Base-by-base conservation (phyloP, 805 yeast species). In the Wickerhamiella bombiphila region DNA sequence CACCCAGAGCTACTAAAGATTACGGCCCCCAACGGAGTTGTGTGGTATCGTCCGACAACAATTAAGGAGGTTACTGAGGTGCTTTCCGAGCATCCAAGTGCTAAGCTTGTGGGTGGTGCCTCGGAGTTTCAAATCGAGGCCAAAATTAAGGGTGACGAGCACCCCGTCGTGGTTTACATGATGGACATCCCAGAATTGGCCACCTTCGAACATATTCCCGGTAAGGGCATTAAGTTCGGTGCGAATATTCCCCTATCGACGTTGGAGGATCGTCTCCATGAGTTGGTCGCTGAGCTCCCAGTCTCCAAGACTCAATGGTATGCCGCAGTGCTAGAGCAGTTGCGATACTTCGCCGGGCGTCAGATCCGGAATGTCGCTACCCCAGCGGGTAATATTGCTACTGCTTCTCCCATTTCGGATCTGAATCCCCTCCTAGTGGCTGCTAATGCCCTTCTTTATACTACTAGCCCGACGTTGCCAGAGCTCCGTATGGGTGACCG, bases 291-390 rank as follows among this genome's bases (percentile, higher is more conserved):
- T 37, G 42, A 41, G 15, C 33, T 49, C 5, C 50, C 49, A 11
- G 34, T 38, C 11, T 51, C 52, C 8, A 46, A 44, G 39, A 55
- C 61, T 4, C 66, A 63, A 44, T 60, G 59, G 13, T 66, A 42
- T 42, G 35, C 43, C 13, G 63, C 64, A 11, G 61, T 66, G 25
- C 52, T 58, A 13, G 49, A 55, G 16, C 71, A 66, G 45, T 52
- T 66, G 39, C 64, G 65, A 47, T 57, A 60, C 41, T 66, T 66
- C 48, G 71, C 71, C 0, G 69, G 70, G 1, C 54, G 69, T 25
- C 70, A 67, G 42, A 65, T 66, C 37, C 57, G 71, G 39, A 66
- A 66, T 41, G 69, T 65, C 6, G 71, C 69, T 13, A 65, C 69
- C 8, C 65, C 69, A 1, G 69, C 70, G 1, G 71, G 71, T 28